Evolutionary conservation across 768 basidiomycete genomes (phyloP).

Genomic region (Strobilomyces confusus): DNA sequence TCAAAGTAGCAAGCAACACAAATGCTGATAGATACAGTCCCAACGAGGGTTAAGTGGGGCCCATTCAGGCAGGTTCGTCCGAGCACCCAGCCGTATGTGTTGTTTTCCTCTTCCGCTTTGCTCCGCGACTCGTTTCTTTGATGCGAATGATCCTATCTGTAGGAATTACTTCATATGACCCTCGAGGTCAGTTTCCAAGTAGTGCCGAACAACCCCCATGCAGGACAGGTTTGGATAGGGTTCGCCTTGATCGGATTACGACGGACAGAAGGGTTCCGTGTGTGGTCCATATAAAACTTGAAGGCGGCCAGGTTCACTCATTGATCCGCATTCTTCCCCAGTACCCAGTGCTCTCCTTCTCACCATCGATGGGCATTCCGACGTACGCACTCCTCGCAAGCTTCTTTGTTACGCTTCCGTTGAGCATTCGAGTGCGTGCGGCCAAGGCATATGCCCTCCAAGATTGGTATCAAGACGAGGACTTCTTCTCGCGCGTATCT

Average conservation of each 20-base stretch:
- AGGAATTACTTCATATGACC: neutral
- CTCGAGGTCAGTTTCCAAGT: neutral
- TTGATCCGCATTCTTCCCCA: neutral
- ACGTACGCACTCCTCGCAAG: slow-evolving; percentile 24
- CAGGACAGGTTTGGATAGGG: neutral
- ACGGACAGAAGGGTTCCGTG: neutral
- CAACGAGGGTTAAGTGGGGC: too few species aligned
- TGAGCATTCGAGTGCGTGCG: slow-evolving; percentile 30
- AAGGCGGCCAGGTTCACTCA: neutral
- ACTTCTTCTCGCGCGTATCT: slow-evolving; percentile 51
- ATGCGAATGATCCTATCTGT: neutral
- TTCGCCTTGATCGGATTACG: neutral
- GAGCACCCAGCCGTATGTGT: neutral
- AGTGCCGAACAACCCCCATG: neutral
- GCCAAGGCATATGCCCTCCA: slow-evolving; percentile 31
- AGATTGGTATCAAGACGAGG: slow-evolving; percentile 39
- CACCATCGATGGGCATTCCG: neutral
- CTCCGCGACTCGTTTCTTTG: neutral
- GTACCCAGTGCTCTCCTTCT: neutral
- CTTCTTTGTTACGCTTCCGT: slow-evolving; percentile 25
- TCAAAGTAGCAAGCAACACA: too few species aligned
- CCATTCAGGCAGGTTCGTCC: neutral
- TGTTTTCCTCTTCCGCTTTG: neutral
- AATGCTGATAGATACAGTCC: too few species aligned
- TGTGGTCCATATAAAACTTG: slow-evolving; percentile 7